Evolutionary conservation across 2,329 filamentous ascomycete genomes (phyloP), one percentile per base, ranked within the genome.

Genomic region (Aspergillus piperis): DNA sequence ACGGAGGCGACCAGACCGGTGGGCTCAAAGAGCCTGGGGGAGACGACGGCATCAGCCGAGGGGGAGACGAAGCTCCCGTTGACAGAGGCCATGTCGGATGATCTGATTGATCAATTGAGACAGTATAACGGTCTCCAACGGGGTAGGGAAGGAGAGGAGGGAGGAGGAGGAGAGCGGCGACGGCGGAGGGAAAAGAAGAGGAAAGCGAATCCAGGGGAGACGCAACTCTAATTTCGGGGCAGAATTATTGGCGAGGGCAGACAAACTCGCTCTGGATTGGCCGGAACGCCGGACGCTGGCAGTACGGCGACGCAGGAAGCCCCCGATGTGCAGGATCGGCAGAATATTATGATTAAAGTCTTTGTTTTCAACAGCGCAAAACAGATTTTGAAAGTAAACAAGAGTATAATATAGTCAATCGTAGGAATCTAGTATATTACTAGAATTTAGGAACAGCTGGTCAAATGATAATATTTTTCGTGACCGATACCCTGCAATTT

Each of bases 1-100:
- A 77, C 77, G 70, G 72, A 84, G 81, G 78, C 88, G 71, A 78
- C 82, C 70, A 81, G 78, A 77, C 79, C 78, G 5, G 74, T 70
- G 50, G 77, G 69, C 56, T 74, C 72, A 41, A 73, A 71, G 64
- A 89, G 72, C 66, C 85, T 83, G 47, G 84, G 81, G 50, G 84
- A 82, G 54, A 89, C 76, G 17, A 77, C 85, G 70, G 86, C 82
- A 74, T 84, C 85, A 64, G 88, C 88, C 74, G 88, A 75, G 52
- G 88, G 86, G 74, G 90, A 91, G 70, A 85, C 84, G 70, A 91
- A 88, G 75, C 84, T 88, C 70, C 85, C 84, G 75, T 89, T 89
- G 69, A 85, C 78, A 68, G 82, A 82, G 66, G 69, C 74, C 75
- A 79, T 78, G 44, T 66, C 61, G 65, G 61, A 47, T 48, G 49